Base-by-base conservation (phyloP, 2,329 filamentous ascomycete genomes). In the Aspergillus cejpii region DNA sequence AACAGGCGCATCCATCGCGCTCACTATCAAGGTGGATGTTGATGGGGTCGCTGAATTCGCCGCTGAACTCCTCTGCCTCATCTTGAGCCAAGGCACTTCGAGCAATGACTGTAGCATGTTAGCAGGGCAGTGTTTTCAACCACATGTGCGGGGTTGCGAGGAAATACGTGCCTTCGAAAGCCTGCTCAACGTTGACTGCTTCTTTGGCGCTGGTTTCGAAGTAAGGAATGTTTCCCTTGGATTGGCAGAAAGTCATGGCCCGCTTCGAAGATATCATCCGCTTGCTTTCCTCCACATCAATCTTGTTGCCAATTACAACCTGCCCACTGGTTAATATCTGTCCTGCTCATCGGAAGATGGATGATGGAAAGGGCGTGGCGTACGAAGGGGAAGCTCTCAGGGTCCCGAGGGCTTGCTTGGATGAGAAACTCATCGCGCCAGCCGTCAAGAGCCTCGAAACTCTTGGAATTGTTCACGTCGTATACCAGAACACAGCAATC, bases 191-290 rank as follows among this genome's bases (percentile, higher is more conserved):
- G 64, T 98, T 98, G 71, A 96, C 85, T 49, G 91, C 92, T 70
- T 98, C 92, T 75, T 98, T 98, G 49, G 92, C 92, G 70, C 90
- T 96, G 14, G 92, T 98, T 80, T 98, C 92, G 63, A 98, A 98
- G 71, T 98, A 98, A 14, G 92, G 92, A 54, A 98, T 96, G 48
- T 88, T 88, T 38, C 91, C 91, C 72, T 97, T 96, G 45, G 88
- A 94, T 69, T 96, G 89, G 70, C 92, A 98, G 68, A 96, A 98
- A 11, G 91, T 90, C 81, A 91, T 90, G 48, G 92, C 92, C 52
- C 92, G 81, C 79, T 97, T 97, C 61, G 85, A 90, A 23, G 88
- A 94, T 60, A 98, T 94, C 76, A 92, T 88, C 67, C 92, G 80
- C 78, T 96, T 96, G 76, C 85, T 94, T 73, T 97, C 92, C 67